phyloP scores from a whole-genome alignment of 805 yeast genomes.

The Lipomyces sp. region DNA sequence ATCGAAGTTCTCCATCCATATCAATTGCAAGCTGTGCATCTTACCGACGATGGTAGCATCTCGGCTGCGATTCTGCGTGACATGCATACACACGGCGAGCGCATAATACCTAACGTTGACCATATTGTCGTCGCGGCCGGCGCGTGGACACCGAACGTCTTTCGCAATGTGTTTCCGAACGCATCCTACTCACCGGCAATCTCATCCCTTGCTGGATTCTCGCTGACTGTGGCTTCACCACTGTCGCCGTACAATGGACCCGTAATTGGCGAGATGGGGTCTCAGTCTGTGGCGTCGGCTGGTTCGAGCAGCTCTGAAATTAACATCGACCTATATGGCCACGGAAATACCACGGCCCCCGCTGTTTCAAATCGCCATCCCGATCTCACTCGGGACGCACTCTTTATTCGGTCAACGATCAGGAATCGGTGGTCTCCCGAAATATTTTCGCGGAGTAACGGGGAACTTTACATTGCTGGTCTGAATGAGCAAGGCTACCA shows the following conservation, averaged over 20 bases:
- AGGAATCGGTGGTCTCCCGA: conserved; percentile 27
- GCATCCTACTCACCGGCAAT: conserved; percentile 22
- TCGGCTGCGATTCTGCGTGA: conserved; percentile 13
- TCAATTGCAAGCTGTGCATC: conserved; percentile 7
- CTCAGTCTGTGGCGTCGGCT: background rate
- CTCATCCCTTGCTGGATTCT: conserved; percentile 24
- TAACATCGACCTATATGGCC: background rate
- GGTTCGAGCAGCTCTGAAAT: background rate
- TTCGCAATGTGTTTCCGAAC: conserved; percentile 18
- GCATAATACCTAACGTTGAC: conserved; percentile 5
- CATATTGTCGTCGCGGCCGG: conserved; percentile 28
- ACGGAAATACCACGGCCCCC: background rate
- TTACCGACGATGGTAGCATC: conserved; percentile 1
- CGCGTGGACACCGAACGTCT: conserved; percentile 26
- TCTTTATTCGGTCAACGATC: conserved; percentile 22
- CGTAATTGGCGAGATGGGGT: background rate
- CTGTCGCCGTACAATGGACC: conserved; percentile 1
- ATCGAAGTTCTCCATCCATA: conserved; percentile 24
- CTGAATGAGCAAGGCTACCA: conserved; percentile 28
- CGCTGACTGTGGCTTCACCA: conserved; percentile 16
- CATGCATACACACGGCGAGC: conserved; percentile 7
- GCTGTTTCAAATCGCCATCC: background rate
- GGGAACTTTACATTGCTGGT: conserved; percentile 30
- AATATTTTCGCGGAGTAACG: conserved; percentile 28
- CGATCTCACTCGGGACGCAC: conserved; percentile 10